phyloP scores from a whole-genome alignment of 2,329 filamentous ascomycete species.

The Apiospora hydei region DNA sequence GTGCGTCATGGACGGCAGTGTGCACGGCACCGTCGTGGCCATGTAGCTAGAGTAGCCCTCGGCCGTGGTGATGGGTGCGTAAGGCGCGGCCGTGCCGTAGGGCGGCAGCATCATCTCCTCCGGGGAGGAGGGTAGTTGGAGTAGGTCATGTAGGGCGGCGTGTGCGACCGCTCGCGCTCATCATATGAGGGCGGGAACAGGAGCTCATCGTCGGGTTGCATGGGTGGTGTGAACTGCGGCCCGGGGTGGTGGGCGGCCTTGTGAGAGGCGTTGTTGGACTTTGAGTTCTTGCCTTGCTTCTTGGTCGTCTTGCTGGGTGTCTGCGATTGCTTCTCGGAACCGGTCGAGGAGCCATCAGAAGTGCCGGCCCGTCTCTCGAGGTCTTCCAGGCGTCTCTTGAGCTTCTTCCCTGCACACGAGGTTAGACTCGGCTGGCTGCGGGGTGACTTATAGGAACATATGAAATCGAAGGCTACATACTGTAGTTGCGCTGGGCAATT shows the following conservation, averaged over 20 bases:
- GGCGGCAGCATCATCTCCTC: conserved; percentile 69
- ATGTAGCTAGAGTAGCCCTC: conserved; percentile 66
- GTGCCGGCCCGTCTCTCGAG: conserved; percentile 78
- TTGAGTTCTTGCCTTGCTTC: conserved; percentile 56
- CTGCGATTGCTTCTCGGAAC: conserved; percentile 48
- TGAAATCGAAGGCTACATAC: conserved; percentile 56
- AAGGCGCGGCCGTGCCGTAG: conserved; percentile 62
- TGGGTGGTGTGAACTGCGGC: conserved; percentile 67
- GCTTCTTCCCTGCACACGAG: conserved; percentile 77
- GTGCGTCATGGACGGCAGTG: conserved; percentile 70
- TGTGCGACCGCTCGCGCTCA: conserved; percentile 73
- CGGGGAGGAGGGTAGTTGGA: conserved; percentile 68
- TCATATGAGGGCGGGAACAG: conserved; percentile 69
- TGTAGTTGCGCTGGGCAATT: conserved; percentile 97
- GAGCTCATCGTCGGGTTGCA: conserved; percentile 68
- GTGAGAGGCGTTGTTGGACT: conserved; percentile 38
- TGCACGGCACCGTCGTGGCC: conserved; percentile 61
- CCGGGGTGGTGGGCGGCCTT: conserved; percentile 51
- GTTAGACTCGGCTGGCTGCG: conserved; percentile 26
- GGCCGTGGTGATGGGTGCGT: conserved; percentile 58
- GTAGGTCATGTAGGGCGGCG: conserved; percentile 74
- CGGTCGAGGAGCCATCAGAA: conserved; percentile 50
- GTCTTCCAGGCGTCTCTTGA: conserved; percentile 87
- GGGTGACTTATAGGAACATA: conserved; percentile 9
- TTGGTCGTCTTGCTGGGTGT: conserved; percentile 44